Base-by-base conservation (phyloP, 2,329 filamentous ascomycete species). In the Talaromyces verruculosus region DNA sequence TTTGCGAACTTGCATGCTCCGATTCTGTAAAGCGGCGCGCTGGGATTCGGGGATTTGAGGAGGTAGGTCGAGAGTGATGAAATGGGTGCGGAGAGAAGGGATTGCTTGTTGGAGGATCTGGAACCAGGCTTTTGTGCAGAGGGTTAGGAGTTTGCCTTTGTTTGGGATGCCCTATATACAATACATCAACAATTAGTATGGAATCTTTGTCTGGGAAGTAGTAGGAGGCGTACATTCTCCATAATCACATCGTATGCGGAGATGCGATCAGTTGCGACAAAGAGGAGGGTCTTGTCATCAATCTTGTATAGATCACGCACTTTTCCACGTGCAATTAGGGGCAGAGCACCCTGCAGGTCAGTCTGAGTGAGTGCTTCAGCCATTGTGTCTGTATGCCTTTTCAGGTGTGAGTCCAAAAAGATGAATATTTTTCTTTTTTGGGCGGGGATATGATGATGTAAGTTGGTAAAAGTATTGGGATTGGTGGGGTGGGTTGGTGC, bases 241-340 rank as follows among this genome's bases (percentile, higher is more conserved):
- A 96, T 88, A 72, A 96, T 88, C 72, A 96, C 92, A 84, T 98
- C 94, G 83, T 94, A 98, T 65, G 95, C 95, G 28, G 92, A 97
- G 77, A 97, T 95, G 71, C 95, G 90, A 81, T 97, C 93, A 15
- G 91, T 91, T 28, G 91, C 90, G 64, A 93, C 88, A 75, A 97
- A 94, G 65, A 96, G 88, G 4, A 96, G 86, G 2, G 87, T 90
- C 65, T 85, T 80, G 47, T 87, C 81, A 75, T 91, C 87, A 63
- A 96, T 81, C 68, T 86, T 84, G 78, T 92, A 96, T 43, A 96
- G 85, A 74, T 96, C 91, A 73, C 92, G 88, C 30, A 96, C 92
- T 81, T 96, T 96, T 69, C 88, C 88, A 45, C 84, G 83, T 7
- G 86, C 85, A 57, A 89, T 76, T 62, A 84, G 76, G 35, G 80